Evolutionary conservation across 2,329 filamentous ascomycete genomes (phyloP).

Genomic region (Fusarium burgessii): DNA sequence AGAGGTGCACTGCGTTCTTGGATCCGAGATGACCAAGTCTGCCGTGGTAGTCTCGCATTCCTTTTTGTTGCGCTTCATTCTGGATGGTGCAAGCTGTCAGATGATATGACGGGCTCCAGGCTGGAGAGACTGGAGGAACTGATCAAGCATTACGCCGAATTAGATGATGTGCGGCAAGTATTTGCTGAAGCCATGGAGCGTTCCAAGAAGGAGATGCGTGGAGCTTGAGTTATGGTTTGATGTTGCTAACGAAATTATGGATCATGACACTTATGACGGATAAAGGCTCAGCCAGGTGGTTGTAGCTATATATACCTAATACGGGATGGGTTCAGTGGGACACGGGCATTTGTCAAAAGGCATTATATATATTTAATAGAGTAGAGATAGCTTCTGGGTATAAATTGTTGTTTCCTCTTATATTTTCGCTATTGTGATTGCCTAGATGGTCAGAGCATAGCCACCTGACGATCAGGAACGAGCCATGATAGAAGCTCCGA

Average conservation of each 20-base stretch:
- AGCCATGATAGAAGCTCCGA: slow-evolving; percentile 13
- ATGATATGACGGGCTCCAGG: slow-evolving; percentile 14
- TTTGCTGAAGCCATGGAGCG: slow-evolving; percentile 30
- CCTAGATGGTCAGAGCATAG: neutral
- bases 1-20: slow-evolving; percentile 23
- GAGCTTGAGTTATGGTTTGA: slow-evolving; percentile 6
- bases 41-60: slow-evolving; percentile 25
- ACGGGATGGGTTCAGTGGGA: neutral
- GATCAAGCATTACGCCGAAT: slow-evolving; percentile 27
- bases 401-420: neutral
- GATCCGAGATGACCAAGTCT: slow-evolving; percentile 25
- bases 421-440: neutral
- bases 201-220: slow-evolving; percentile 27
- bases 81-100: slow-evolving; percentile 22
- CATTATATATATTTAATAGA: slow-evolving; percentile 12
- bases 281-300: slow-evolving; percentile 3
- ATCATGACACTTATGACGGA: slow-evolving; percentile 25
- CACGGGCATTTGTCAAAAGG: neutral
- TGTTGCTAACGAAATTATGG: slow-evolving; percentile 24
- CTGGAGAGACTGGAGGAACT: slow-evolving; percentile 18
- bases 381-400: neutral
- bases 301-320: slow-evolving; percentile 3
- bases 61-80: slow-evolving; percentile 28
- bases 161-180: slow-evolving; percentile 22
- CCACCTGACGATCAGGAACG: slow-evolving; percentile 16